Base-by-base conservation (phyloP, 805 yeast genomes). In the Nakazawaea molendinolei region DNA sequence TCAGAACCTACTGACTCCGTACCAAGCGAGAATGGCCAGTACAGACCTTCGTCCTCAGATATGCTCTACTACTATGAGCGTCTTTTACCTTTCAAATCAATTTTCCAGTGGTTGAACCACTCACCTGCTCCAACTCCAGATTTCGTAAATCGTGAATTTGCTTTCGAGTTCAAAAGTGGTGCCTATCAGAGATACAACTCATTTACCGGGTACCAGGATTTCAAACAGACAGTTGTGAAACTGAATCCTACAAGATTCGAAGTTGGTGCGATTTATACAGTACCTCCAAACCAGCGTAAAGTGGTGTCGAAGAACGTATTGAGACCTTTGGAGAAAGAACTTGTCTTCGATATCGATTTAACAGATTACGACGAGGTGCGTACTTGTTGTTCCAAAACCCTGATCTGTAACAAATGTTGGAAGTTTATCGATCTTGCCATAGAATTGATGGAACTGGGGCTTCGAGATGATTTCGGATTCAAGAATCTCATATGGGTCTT, bases 331-430 rank as follows among this genome's bases (percentile, higher is more conserved):
- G 68, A 75, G 45, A 92, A 92, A 56, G 98, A 92, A 55, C 67
- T 92, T 40, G 95, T 89, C 5, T 82, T 92, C 46, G 98, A 92
- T 76, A 90, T 92, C 45, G 98, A 92, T 79, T 76, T 92, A 68
- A 92, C 96, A 18, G 98, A 92, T 63, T 92, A 92, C 56, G 97
- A 90, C 59, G 83, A 79, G 18, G 74, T 86, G 47, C 77, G 98
- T 61, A 90, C 97, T 0, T 92, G 98, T 58, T 92, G 98, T 56
- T 64, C 76, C 9, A 89, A 83, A 29, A 86, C 95, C 1, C 71
- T 67, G 24, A 87, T 92, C 36, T 92, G 98, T 58, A 61, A 58
- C 23, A 85, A 83, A 55, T 92, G 98, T 64, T 92, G 98, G 98
- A 79, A 75, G 43, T 92, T 89, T 53, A 85, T 92, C 41, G 77